Base-by-base conservation (phyloP, 441 rosid species). In the Corymbia calophylla region DNA sequence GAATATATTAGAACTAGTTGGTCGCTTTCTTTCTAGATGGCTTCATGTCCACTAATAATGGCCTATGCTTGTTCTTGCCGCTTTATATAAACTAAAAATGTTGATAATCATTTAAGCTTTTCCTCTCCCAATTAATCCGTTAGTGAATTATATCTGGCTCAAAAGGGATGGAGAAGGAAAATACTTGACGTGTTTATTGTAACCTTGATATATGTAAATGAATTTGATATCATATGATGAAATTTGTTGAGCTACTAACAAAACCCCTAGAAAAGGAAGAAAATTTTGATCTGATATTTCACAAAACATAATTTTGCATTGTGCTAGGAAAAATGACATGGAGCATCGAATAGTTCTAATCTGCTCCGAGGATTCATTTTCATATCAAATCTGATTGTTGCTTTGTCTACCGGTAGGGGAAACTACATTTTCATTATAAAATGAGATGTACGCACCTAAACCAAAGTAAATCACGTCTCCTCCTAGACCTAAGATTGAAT, bases 21-120 rank as follows among this genome's bases (percentile, higher is more conserved):
- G 11, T 64, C 1, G 39, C 73, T 64, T 64, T 17, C 73, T 64
- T 16, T 19, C 1, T 15, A n/a, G 35, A 64, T 1, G 73, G 39
- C 73, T 64, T 64, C 62, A 21, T 64, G 39, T n/a, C 73, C 73
- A 64, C 73, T 15, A 31, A 64, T 9, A n/a, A 64, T 35, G 2
- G 73, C 3, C 21, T 35, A 64, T 0, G 39, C 73, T 0, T 64
- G 0, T 64, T 29, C 68, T 62, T 62, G 11, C 0, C 68, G n/a
- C 32, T 62, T 62, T 1, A 62, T 62, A n/a, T 62, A 66, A 16
- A 17, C 39, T 4, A 66, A 16, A 66, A 31, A 16, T 15, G 4
- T 32, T 15, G 18, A 19, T 31, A 2, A 31, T 66, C 18, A 16
- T 31, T 0, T 9, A 31, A 31, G 1, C 8, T 8, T 15, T 66